These are phyloP conservation scores for Vigna hirtella DNA, from an alignment of 306 rosid genomes.

Conservation along the genomic window DNA sequence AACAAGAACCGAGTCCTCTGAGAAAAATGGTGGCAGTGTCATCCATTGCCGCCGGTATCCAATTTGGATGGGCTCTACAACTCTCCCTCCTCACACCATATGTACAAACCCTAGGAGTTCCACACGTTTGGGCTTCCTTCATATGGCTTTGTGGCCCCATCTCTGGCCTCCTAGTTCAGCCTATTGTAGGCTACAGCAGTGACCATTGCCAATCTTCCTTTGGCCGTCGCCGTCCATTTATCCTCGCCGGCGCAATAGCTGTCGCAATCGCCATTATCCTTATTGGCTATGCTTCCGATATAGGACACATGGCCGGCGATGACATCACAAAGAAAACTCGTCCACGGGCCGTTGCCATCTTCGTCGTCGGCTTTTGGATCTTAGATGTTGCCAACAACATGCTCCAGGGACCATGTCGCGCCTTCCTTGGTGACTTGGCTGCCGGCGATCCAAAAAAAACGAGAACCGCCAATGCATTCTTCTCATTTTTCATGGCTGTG, in stretches of 20 bases:
- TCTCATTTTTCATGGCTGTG: conserved; percentile 78
- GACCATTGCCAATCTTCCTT: conserved; percentile 67
- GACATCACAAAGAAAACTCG: not conserved
- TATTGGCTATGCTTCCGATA: conserved; percentile 76
- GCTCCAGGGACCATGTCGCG: conserved; percentile 75
- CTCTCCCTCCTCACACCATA: conserved; percentile 76
- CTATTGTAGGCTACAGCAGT: conserved; percentile 70
- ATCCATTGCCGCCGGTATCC: conserved; percentile 73
- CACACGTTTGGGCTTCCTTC: conserved; percentile 73
- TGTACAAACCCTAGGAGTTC: conserved; percentile 70
- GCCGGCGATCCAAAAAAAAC: conserved; percentile 48
- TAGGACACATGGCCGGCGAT: conserved; percentile 62
- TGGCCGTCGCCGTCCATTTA: conserved; percentile 81
- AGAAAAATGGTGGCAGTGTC: conserved; percentile 54
- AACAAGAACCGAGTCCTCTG: not conserved
- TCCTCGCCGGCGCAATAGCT: conserved; percentile 36
- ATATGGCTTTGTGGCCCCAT: conserved; percentile 84
- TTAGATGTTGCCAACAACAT: conserved; percentile 74
- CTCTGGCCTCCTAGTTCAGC: conserved; percentile 75
- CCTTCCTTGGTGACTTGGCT: conserved; percentile 65
- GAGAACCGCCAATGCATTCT: conserved; percentile 46
- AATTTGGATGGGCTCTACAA: conserved; percentile 88
- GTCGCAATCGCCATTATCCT: conserved; percentile 62
- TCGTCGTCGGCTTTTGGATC: conserved; percentile 70
- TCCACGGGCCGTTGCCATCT: conserved; percentile 52